A percentile compares a stretch with the other conserved stretches of the same genome.
phyloP scores from a whole-genome alignment of 2,329 filamentous ascomycete genomes.

The Talaromyces amestolkiae region DNA sequence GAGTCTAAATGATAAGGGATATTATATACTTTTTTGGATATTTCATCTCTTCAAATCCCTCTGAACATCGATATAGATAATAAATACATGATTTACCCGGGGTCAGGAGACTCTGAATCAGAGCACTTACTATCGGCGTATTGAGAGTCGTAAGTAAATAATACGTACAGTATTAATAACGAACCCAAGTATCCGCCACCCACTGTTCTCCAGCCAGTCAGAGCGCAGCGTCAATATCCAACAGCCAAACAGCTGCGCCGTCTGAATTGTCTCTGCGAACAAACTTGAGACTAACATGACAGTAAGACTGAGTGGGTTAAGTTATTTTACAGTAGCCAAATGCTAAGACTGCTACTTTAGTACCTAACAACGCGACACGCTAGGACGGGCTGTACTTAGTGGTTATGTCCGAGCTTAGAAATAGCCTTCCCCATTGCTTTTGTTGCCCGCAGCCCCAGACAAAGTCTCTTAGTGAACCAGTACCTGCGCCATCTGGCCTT shows the following conservation, averaged over 20 bases:
- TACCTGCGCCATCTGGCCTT: conserved; percentile 12
- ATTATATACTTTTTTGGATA: not conserved
- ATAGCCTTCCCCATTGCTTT: not conserved
- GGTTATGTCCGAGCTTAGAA: conserved; percentile 3
- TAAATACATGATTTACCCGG: not conserved
- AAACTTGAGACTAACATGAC: not conserved
- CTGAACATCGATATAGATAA: not conserved
- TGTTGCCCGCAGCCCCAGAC: conserved; percentile 6
- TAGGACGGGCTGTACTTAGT: not conserved
- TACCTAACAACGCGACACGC: not conserved
- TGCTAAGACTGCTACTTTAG: not conserved
- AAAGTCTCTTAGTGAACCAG: conserved; percentile 7
- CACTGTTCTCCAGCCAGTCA: not conserved
- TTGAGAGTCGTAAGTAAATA: not conserved
- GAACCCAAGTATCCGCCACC: conserved; percentile 1
- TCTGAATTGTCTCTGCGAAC: not conserved
- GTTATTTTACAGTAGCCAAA: not conserved
- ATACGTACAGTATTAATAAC: not conserved
- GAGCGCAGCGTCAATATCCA: not conserved
- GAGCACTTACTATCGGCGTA: not conserved
- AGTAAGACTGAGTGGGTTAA: not conserved
- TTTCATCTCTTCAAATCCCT: not conserved
- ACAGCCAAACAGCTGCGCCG: conserved; percentile 1
- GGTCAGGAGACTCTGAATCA: not conserved
- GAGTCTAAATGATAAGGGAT: not conserved